These are phyloP conservation scores for Lichtheimia ramosa DNA, from an alignment of 371 early-diverging fungal species.

Conservation along the genomic window DNA sequence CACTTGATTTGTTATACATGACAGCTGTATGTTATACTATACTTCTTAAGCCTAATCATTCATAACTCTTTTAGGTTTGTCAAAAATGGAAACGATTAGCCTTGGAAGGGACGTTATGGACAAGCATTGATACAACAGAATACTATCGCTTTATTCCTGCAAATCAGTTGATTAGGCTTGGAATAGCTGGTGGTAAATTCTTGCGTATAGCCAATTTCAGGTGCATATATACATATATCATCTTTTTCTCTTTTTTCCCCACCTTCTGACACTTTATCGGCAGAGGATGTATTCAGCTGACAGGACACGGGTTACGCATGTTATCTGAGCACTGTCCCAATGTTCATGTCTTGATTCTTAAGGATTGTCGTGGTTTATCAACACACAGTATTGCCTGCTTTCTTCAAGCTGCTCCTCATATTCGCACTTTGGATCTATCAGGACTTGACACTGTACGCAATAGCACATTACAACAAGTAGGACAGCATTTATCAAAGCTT, in stretches of 20 bases:
- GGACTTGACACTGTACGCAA: conserved; percentile 50
- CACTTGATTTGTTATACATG: neutral
- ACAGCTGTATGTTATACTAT: no score
- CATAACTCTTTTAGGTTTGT: no score
- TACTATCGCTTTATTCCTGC: conserved; percentile 54
- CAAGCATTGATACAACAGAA: conserved; percentile 41
- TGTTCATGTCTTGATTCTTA: conserved; percentile 45
- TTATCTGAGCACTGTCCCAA: conserved; percentile 56
- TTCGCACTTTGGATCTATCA: conserved; percentile 47
- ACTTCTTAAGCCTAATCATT: no score
- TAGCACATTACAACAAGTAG: conserved; percentile 39
- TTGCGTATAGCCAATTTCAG: conserved; percentile 55
- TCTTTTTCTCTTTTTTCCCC: neutral
- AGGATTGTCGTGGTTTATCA: conserved; percentile 51
- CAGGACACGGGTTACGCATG: conserved; percentile 44
- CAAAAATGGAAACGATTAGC: conserved; percentile 48
- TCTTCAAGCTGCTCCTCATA: conserved; percentile 30
- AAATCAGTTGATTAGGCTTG: conserved; percentile 42
- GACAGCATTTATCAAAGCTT: conserved; percentile 30
- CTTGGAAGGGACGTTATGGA: conserved; percentile 58
- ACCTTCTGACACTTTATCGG: neutral
- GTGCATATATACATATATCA: conserved; percentile 26
- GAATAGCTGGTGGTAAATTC: conserved; percentile 50
- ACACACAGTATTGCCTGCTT: conserved; percentile 48
- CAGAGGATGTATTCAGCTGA: conserved; percentile 62